A percentile compares a stretch with the other conserved stretches of the same genome.
Evolutionary conservation across 768 basidiomycete genomes (phyloP).

Genomic region (Leccinum disarticulatum): DNA sequence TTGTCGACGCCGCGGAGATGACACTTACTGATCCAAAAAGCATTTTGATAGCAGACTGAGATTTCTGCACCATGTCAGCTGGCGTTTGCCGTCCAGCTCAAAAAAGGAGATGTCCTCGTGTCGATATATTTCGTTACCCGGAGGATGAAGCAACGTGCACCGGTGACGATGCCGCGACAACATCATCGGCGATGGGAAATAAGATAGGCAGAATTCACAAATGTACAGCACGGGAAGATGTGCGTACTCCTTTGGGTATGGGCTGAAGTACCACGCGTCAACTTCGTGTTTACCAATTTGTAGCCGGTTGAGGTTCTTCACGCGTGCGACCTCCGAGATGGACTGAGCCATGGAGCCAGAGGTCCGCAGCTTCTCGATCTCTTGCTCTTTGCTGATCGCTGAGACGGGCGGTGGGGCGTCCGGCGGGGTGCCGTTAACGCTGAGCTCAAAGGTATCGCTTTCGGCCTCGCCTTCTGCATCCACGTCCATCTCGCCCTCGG

Average conservation of each 20-base stretch:
- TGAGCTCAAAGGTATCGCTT: slow-evolving; percentile 72
- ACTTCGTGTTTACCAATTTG: slow-evolving; percentile 97
- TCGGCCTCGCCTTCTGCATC: slow-evolving; percentile 46
- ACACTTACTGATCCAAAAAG: slow-evolving; percentile 92
- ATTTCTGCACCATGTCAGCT: slow-evolving; percentile 95
- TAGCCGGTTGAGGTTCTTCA: slow-evolving; percentile 96
- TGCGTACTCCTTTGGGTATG: slow-evolving; percentile 97
- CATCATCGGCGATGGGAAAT: slow-evolving; percentile 90
- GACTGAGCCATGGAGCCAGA: slow-evolving; percentile 99
- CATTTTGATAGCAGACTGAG: slow-evolving; percentile 95
- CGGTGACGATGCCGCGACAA: slow-evolving; percentile 87
- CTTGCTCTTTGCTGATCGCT: slow-evolving; percentile 93
- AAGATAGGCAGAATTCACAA: slow-evolving; percentile 97
- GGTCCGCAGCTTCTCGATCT: slow-evolving; percentile 97
- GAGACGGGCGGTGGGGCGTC: slow-evolving; percentile 52
- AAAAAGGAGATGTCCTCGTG: slow-evolving; percentile 97
- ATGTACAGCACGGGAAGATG: slow-evolving; percentile 94
- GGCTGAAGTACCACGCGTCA: slow-evolving; percentile 99
- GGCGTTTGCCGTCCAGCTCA: slow-evolving; percentile 96
- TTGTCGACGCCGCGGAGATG: slow-evolving; percentile 12
- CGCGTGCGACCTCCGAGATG: slow-evolving; percentile 94
- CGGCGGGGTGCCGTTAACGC: slow-evolving; percentile 45
- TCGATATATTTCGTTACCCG: slow-evolving; percentile 99
- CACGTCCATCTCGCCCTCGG: slow-evolving; percentile 49
- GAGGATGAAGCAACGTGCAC: slow-evolving; percentile 90